Evolutionary conservation across 2,329 filamentous ascomycete species (phyloP), one percentile per base, ranked within the genome.

Genomic region (Arthrobotrys sinensis): DNA sequence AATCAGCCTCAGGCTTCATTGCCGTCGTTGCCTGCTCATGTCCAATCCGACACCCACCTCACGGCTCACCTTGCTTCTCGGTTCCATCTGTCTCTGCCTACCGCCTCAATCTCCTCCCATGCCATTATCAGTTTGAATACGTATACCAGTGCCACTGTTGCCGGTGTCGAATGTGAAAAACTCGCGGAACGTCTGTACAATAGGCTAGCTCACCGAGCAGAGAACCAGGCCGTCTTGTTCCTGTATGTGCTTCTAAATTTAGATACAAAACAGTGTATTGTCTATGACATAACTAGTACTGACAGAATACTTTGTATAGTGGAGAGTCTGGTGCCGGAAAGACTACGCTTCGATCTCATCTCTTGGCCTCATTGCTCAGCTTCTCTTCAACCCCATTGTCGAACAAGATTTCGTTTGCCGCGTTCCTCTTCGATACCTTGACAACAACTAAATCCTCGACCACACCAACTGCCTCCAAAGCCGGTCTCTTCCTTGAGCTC

Each of bases 381-480:
- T 97, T 94, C 84, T 96, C 94, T 1, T 94, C 93, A 0, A 98
- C 96, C 11, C 96, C 96, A 0, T 87, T 99, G 2, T 98, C 95
- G 1, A 93, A 91, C 81, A 99, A 97, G 85, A 88, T 97, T 19
- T 97, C 95, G 1, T 91, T 96, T 62, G 95, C 95, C 21, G 92
- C 95, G 50, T 99, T 97, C 84, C 90, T 98, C 77, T 99, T 99
- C 84, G 96, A 99, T 83, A 92, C 93, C 1, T 88, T 99, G 76
- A 99, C 96, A 4, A 98, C 96, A 0, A 99, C 96, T 28, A 99
- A 99, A 86, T 97, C 95, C 1, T 91, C 94, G 38, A 98, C 95
- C 0, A 98, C 95, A 0, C 94, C 94, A 0, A 97, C 93, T 1
- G 96, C 96, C 32, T 98, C 95, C 63, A 98, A 98, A 85, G 92